Evolutionary conservation across 2,329 filamentous ascomycete species (phyloP).

Genomic region (Aureobasidium leucospermi): DNA sequence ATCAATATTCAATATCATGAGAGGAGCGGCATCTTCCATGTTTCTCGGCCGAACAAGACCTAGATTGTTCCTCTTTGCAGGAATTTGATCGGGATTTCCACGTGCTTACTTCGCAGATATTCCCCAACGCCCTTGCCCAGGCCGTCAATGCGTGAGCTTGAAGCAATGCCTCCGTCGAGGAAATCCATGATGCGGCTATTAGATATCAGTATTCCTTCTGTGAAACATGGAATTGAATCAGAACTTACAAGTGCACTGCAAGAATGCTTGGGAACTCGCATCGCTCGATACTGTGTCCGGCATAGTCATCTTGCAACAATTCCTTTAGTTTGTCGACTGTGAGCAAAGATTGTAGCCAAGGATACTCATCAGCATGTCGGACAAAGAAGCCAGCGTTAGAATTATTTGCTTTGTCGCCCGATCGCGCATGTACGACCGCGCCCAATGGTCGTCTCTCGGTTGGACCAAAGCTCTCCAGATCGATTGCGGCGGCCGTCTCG

Average conservation of each 20-base stretch:
- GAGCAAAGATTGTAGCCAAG: slow-evolving; percentile 26
- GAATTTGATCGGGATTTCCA: slow-evolving; percentile 13
- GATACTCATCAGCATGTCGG: slow-evolving; percentile 26
- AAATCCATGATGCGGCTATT: slow-evolving; percentile 12
- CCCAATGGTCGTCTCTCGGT: slow-evolving; percentile 33
- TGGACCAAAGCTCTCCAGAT: slow-evolving; percentile 28
- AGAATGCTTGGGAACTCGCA: slow-evolving; percentile 32
- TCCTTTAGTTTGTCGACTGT: slow-evolving; percentile 22
- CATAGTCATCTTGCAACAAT: slow-evolving; percentile 28
- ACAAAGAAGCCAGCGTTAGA: slow-evolving; percentile 36
- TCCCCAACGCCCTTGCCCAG: slow-evolving; percentile 15
- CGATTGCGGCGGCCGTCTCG: slow-evolving; percentile 24
- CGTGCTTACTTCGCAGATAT: slow-evolving; percentile 13
- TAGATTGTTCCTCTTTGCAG: slow-evolving; percentile 12
- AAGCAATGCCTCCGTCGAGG: slow-evolving; percentile 14
- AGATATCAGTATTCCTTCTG: background rate
- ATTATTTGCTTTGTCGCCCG: slow-evolving; percentile 29
- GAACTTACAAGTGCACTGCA: slow-evolving; percentile 31
- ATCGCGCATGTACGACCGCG: slow-evolving; percentile 28
- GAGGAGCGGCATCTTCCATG: too few relatives aligned
- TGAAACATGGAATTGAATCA: background rate
- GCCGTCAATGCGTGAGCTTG: slow-evolving; percentile 12
- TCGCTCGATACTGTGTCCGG: slow-evolving; percentile 30
- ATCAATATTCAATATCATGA: background rate
- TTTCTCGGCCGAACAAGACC: background rate